Conservation (phyloP, 2,329 filamentous ascomycete genomes). For the Niveomyces coronatus region DNA sequence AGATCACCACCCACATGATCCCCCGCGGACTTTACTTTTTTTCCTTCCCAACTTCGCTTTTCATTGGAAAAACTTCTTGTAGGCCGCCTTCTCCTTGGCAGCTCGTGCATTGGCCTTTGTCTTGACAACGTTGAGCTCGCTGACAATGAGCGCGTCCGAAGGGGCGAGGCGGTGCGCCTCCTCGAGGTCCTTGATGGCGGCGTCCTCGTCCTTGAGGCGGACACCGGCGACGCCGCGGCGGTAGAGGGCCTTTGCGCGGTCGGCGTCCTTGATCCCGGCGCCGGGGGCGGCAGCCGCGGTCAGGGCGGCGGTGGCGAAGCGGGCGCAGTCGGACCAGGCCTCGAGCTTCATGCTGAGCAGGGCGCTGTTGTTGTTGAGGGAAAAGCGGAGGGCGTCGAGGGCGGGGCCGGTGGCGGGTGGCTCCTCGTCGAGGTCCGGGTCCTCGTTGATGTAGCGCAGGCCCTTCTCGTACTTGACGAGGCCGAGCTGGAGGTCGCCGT, state of each 20-base stretch:
- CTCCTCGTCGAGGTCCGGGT: conserved; percentile 64
- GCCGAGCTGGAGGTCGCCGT: conserved; percentile 55
- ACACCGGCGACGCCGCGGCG: conserved; percentile 68
- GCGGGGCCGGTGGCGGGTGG: conserved; percentile 54
- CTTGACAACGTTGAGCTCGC: conserved; percentile 71
- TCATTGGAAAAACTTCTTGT: conserved; percentile 78
- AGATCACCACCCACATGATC: no score
- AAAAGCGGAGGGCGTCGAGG: conserved; percentile 68
- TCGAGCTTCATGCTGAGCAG: conserved; percentile 75
- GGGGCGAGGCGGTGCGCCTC: conserved; percentile 68
- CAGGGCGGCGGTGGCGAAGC: conserved; percentile 63
- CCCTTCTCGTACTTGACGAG: conserved; percentile 94
- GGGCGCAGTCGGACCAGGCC: conserved; percentile 58
- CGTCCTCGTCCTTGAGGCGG: conserved; percentile 75
- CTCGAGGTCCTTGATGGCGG: conserved; percentile 63
- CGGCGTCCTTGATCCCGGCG: conserved; percentile 54
- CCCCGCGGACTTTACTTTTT: no score
- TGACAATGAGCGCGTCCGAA: conserved; percentile 61
- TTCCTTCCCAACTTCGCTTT: no score
- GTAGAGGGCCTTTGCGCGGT: conserved; percentile 84
- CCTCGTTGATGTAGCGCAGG: conserved; percentile 78
- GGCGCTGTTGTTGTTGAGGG: conserved; percentile 79
- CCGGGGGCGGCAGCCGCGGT: conserved; percentile 64
- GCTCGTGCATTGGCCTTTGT: conserved; percentile 60
- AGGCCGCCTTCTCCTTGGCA: conserved; percentile 85